Evolutionary conservation across 1,139 yeast genomes (phyloP).

Genomic region (Debaryomycetaceae sp.): DNA sequence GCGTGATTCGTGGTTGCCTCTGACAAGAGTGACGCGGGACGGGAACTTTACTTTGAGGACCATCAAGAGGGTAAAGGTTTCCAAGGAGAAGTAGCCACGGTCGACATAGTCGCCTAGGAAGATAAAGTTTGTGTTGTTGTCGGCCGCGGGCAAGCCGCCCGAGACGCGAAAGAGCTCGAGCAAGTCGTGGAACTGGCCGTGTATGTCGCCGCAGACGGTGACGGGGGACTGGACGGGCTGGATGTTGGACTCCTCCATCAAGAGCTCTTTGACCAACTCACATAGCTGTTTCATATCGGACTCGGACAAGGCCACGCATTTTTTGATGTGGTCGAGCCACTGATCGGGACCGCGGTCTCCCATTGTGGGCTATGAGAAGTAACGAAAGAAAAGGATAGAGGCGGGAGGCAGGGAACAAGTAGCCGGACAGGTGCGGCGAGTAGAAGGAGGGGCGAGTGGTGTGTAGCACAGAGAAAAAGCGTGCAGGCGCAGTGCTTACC

Average conservation of each 20-base stretch:
- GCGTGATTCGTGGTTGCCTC: slow-evolving; percentile 92
- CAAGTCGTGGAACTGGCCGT: slow-evolving; percentile 94
- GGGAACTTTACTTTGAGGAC: slow-evolving; percentile 85
- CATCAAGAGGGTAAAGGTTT: slow-evolving; percentile 85
- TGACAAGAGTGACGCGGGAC: slow-evolving; percentile 70
- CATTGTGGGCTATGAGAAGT: slow-evolving; percentile 22
- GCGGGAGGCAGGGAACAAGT: too few relatives aligned
- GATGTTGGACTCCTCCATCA: slow-evolving; percentile 45
- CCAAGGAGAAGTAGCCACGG: slow-evolving; percentile 88
- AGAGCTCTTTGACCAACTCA: slow-evolving; percentile 50
- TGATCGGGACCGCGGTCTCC: slow-evolving; percentile 84
- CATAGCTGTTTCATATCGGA: slow-evolving; percentile 94
- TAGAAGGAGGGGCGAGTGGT: slow-evolving; percentile 1
- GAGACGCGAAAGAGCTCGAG: slow-evolving; percentile 84
- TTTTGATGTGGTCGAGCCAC: slow-evolving; percentile 90
- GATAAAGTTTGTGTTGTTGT: slow-evolving; percentile 50
- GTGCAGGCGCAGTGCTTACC: too few relatives aligned
- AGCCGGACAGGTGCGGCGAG: neutral
- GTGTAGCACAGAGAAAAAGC: too few relatives aligned
- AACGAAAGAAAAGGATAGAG: slow-evolving; percentile 1
- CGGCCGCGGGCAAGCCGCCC: slow-evolving; percentile 71
- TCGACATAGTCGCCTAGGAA: slow-evolving; percentile 95
- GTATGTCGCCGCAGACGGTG: slow-evolving; percentile 96
- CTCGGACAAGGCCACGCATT: slow-evolving; percentile 83
- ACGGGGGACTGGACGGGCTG: slow-evolving; percentile 97